These are phyloP conservation scores for Trametes meyenii DNA, from an alignment of 768 basidiomycete genomes.

Conservation along the genomic window DNA sequence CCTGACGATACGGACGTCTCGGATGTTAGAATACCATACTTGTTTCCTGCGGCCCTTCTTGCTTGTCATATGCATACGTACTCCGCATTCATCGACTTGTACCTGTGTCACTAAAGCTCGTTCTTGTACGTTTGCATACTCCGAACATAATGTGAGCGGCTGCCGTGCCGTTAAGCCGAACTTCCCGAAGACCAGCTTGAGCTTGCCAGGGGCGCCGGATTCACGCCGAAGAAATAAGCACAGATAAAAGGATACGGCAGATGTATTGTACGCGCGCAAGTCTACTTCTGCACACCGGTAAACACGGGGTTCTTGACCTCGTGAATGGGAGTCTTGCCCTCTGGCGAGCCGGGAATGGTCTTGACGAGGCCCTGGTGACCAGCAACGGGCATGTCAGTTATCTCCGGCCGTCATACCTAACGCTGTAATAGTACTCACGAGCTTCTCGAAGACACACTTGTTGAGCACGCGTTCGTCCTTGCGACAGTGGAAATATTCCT, in stretches of 20 bases:
- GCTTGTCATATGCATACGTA: constrained; percentile 4
- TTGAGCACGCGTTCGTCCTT: constrained; percentile 87
- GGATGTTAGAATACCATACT: constrained; percentile 16
- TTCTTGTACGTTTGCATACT: neutral
- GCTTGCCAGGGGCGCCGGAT: neutral
- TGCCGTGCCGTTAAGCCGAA: neutral
- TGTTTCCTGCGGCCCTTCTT: neutral
- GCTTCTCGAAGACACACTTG: constrained; percentile 94
- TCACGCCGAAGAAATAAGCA: neutral
- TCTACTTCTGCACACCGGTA: constrained; percentile 81
- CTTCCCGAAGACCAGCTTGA: neutral
- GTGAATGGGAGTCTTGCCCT: constrained; percentile 82
- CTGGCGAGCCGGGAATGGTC: constrained; percentile 86
- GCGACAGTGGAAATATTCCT: constrained; percentile 92
- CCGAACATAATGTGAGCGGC: neutral
- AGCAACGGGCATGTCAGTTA: neutral
- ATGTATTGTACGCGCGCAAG: constrained; percentile 15
- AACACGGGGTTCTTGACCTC: constrained; percentile 86
- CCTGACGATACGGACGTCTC: constrained; percentile 6
- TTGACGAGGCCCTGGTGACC: constrained; percentile 80
- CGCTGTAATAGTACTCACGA: constrained; percentile 56
- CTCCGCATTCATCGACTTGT: constrained; percentile 7
- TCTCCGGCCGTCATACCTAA: neutral
- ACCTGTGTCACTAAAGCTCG: constrained; percentile 10
- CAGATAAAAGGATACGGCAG: constrained; percentile 2